phyloP scores from a whole-genome alignment of 2,329 filamentous ascomycete genomes.

The Ophiosphaerella herpotricha region DNA sequence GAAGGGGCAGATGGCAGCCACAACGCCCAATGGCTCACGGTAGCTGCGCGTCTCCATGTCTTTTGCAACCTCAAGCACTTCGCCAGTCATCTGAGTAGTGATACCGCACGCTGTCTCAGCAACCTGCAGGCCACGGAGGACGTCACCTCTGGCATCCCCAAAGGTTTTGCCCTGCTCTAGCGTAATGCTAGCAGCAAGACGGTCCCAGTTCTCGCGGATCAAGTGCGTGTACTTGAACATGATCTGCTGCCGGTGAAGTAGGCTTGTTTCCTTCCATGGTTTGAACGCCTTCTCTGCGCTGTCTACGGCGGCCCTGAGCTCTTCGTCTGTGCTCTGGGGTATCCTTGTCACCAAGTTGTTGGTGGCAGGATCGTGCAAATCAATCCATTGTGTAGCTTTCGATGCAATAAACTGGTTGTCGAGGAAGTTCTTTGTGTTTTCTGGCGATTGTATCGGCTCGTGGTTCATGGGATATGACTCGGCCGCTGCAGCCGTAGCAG shows the following conservation, averaged over 20 bases:
- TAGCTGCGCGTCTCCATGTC: conserved; percentile 89
- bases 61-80: conserved; percentile 83
- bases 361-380: conserved; percentile 80
- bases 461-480: conserved; percentile 71
- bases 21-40: conserved; percentile 78
- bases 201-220: conserved; percentile 84
- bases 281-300: conserved; percentile 78
- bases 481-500: conserved; percentile 56
- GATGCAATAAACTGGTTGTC: conserved; percentile 79
- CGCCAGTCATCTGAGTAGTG: conserved; percentile 79
- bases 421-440: conserved; percentile 79
- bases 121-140: conserved; percentile 80
- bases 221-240: conserved; percentile 85
- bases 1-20: conserved; percentile 85
- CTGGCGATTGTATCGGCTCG: conserved; percentile 68
- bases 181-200: conserved; percentile 81
- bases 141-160: conserved; percentile 80
- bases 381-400: conserved; percentile 72
- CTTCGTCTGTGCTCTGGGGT: conserved; percentile 77
- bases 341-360: conserved; percentile 85
- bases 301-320: conserved; percentile 75
- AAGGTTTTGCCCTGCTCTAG: conserved; percentile 90
- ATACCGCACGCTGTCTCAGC: conserved; percentile 82
- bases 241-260: conserved; percentile 77
- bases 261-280: conserved; percentile 71